Evolutionary conservation across 2,329 filamentous ascomycete species (phyloP).

Genomic region (Ceratocystis eucalypticola): DNA sequence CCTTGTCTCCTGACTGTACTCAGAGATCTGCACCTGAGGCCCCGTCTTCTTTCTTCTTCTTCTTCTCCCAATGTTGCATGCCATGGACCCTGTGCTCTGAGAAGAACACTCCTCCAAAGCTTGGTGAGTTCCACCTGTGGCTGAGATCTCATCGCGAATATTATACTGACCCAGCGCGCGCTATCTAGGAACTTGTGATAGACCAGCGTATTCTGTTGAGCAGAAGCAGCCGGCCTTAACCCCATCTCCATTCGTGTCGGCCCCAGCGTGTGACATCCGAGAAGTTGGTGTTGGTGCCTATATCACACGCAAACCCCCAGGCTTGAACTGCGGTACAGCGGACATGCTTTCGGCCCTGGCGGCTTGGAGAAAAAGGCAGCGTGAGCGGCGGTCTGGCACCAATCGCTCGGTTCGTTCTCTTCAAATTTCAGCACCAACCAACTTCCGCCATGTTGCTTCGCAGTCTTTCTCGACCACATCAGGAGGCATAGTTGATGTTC

Average conservation of each 20-base stretch:
- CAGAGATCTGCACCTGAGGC: neutral
- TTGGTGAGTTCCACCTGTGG: neutral
- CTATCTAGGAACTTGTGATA: neutral
- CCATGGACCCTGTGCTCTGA: constrained; percentile 6
- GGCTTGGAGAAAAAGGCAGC: constrained; percentile 26
- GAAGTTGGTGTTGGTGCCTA: constrained; percentile 26
- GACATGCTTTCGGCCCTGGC: constrained; percentile 25
- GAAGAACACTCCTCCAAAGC: neutral
- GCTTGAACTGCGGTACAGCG: constrained; percentile 20
- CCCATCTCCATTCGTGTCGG: constrained; percentile 21
- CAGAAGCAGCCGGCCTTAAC: constrained; percentile 9
- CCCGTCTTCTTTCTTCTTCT: neutral
- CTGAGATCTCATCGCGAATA: too few relatives aligned
- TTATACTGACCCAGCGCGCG: neutral
- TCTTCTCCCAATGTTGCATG: constrained; percentile 10
- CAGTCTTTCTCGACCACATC: constrained; percentile 15
- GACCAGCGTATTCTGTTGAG: constrained; percentile 8
- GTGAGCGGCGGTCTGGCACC: constrained; percentile 8
- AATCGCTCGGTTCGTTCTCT: constrained; percentile 31
- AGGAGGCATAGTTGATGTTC: neutral
- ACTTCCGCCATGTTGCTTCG: constrained; percentile 39
- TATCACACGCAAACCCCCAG: constrained; percentile 23
- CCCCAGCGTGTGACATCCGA: constrained; percentile 24
- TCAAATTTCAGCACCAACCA: constrained; percentile 44
- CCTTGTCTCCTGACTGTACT: neutral